These are phyloP conservation scores for Tuber borchii DNA, from an alignment of 495 filamentous ascomycete species.

Conservation along the genomic window DNA sequence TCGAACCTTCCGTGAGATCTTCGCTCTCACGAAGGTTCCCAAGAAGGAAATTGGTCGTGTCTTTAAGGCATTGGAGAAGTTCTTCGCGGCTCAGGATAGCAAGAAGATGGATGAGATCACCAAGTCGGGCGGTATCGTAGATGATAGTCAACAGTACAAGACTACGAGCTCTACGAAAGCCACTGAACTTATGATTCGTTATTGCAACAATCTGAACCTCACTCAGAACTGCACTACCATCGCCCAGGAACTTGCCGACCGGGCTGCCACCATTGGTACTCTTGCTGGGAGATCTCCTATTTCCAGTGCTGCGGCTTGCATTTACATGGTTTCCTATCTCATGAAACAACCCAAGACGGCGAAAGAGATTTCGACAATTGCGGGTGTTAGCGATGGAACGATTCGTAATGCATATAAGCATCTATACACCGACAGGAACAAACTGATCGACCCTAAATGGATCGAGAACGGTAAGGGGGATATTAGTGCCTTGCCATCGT, in stretches of 20 bases:
- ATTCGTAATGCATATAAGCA: conserved; percentile 91
- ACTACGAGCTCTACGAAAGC: conserved; percentile 74
- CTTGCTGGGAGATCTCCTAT: conserved; percentile 90
- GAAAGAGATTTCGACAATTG: conserved; percentile 74
- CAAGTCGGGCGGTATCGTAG: conserved; percentile 45
- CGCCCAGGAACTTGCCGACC: conserved; percentile 65
- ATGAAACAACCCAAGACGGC: conserved; percentile 70
- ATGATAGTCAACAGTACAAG: conserved; percentile 53
- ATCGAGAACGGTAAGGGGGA: conserved; percentile 63
- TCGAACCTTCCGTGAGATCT: conserved; percentile 89
- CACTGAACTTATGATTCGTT: conserved; percentile 77
- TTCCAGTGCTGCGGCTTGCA: conserved; percentile 87
- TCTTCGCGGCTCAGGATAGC: conserved; percentile 59
- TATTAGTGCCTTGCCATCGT: conserved; percentile 59
- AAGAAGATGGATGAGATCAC: conserved; percentile 51
- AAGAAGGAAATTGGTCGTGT: conserved; percentile 96
- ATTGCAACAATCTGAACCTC: conserved; percentile 72
- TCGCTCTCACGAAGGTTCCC: conserved; percentile 80
- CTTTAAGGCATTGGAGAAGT: conserved; percentile 87
- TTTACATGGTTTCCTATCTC: conserved; percentile 85
- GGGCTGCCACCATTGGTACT: conserved; percentile 63
- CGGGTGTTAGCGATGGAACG: conserved; percentile 84
- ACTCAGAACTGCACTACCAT: conserved; percentile 61
- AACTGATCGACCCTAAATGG: conserved; percentile 68
- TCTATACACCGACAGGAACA: conserved; percentile 65